Evolutionary conservation across 169 alveolate genomes (phyloP).

Genomic region (Eimeria acervulina): DNA sequence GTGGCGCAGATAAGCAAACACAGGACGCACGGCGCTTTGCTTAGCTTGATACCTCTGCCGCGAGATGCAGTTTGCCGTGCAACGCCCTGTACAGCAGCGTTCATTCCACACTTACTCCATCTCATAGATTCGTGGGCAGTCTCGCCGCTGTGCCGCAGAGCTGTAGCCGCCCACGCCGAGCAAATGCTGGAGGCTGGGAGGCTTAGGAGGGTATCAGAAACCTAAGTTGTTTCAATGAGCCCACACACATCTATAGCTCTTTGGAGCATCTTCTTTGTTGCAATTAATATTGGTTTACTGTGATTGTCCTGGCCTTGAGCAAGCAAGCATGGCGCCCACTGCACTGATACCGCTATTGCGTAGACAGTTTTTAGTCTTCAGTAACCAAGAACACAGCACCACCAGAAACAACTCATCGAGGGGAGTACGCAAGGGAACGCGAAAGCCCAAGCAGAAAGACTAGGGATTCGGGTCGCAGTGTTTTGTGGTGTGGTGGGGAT

Average conservation of each 20-base stretch:
- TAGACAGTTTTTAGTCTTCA: not conserved
- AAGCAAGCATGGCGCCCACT: not conserved
- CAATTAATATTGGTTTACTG: not conserved
- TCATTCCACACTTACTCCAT: constrained; percentile 20
- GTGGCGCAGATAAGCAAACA: not conserved
- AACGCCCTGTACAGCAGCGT: constrained; percentile 20
- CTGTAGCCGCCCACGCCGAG: constrained; percentile 26
- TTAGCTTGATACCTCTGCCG: constrained; percentile 5
- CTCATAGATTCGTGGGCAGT: not conserved
- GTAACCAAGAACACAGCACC: not conserved
- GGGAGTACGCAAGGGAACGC: not conserved
- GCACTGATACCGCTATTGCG: not conserved
- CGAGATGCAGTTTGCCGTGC: not conserved
- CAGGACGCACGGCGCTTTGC: constrained; percentile 33
- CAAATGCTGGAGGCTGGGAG: constrained; percentile 37
- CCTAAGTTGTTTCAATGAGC: constrained; percentile 7
- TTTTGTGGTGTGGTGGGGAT: not conserved
- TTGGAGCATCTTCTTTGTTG: not conserved
- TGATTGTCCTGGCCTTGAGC: not conserved
- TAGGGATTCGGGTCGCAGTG: not conserved
- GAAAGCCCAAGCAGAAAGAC: not conserved
- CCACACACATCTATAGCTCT: not conserved
- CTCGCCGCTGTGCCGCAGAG: not conserved
- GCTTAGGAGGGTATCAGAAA: not conserved
- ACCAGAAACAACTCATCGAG: not conserved